Evolutionary conservation across 768 basidiomycete species (phyloP).

Genomic region (Suillus cothurnatus): DNA sequence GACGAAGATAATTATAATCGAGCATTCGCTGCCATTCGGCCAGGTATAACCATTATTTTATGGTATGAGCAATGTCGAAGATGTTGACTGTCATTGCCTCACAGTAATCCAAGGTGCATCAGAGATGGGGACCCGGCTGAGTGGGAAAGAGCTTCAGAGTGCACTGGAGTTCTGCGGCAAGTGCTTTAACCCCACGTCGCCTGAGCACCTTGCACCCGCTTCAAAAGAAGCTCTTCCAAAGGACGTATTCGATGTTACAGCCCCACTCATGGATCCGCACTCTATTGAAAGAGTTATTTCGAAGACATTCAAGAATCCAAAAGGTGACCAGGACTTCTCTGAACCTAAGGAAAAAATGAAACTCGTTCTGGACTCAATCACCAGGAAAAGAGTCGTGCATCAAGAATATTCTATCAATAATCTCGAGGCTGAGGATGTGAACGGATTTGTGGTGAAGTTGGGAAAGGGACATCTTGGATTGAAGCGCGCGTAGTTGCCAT

Average conservation of each 20-base stretch:
- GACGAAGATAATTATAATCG: constrained; percentile 47
- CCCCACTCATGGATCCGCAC: constrained; percentile 22
- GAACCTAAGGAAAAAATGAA: constrained; percentile 37
- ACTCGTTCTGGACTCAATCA: constrained; percentile 66
- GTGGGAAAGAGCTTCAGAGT: constrained; percentile 71
- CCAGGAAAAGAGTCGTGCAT: constrained; percentile 70
- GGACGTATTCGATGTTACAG: constrained; percentile 23
- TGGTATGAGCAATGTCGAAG: too few species aligned
- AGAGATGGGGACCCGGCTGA: constrained; percentile 72
- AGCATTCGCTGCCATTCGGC: constrained; percentile 43
- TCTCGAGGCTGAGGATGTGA: constrained; percentile 64
- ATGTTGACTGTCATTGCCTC: background rate
- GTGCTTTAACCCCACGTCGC: constrained; percentile 69
- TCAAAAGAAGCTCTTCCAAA: constrained; percentile 28
- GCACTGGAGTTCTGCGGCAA: constrained; percentile 79
- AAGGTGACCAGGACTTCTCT: background rate
- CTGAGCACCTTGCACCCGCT: constrained; percentile 38
- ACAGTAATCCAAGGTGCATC: constrained; percentile 80
- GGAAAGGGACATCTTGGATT: constrained; percentile 60
- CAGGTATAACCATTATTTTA: constrained; percentile 31
- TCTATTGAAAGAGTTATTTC: constrained; percentile 12
- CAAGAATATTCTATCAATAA: constrained; percentile 69
- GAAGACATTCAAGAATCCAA: constrained; percentile 6
- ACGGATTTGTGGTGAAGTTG: constrained; percentile 60
- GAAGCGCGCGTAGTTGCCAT: constrained; percentile 5